Evolutionary conservation across 805 yeast species (phyloP).

Genomic region (Jamesozyma piceae): DNA sequence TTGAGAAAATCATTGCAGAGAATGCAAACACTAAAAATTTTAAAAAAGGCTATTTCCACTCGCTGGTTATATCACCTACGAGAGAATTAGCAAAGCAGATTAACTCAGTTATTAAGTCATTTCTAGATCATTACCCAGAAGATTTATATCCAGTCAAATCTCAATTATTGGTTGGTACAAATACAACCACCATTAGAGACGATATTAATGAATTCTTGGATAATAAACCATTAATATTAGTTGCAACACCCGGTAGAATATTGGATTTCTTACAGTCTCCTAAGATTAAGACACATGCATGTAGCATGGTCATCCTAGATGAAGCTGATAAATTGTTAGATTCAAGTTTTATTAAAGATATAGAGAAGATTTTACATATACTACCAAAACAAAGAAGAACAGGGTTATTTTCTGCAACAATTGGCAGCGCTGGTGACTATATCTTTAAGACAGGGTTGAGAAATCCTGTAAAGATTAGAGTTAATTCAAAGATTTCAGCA

Average conservation of each 20-base stretch:
- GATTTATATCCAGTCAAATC: slow-evolving; percentile 37
- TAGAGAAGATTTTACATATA: slow-evolving; percentile 52
- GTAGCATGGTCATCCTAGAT: slow-evolving; percentile 73
- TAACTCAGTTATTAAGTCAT: slow-evolving; percentile 48
- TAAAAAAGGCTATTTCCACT: slow-evolving; percentile 59
- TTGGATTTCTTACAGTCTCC: slow-evolving; percentile 58
- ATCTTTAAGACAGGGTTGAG: slow-evolving; percentile 84
- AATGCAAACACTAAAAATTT: slow-evolving; percentile 27
- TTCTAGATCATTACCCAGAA: slow-evolving; percentile 52
- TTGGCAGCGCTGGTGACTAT: slow-evolving; percentile 68
- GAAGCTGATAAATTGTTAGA: slow-evolving; percentile 90
- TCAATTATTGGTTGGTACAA: slow-evolving; percentile 48
- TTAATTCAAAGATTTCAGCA: slow-evolving; percentile 43
- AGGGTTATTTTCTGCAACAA: slow-evolving; percentile 90
- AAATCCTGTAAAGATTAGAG: slow-evolving; percentile 83
- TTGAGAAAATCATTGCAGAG: slow-evolving; percentile 49
- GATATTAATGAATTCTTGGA: slow-evolving; percentile 54
- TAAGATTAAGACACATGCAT: slow-evolving; percentile 48
- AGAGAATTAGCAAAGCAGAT: slow-evolving; percentile 66
- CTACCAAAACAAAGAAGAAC: slow-evolving; percentile 89
- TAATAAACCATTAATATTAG: slow-evolving; percentile 58
- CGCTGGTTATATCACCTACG: slow-evolving; percentile 60
- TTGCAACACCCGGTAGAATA: slow-evolving; percentile 90
- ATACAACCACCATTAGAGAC: slow-evolving; percentile 52
- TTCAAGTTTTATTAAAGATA: slow-evolving; percentile 59